Conservation (phyloP, 331 rosid species). For the Ulmus americana region DNA sequence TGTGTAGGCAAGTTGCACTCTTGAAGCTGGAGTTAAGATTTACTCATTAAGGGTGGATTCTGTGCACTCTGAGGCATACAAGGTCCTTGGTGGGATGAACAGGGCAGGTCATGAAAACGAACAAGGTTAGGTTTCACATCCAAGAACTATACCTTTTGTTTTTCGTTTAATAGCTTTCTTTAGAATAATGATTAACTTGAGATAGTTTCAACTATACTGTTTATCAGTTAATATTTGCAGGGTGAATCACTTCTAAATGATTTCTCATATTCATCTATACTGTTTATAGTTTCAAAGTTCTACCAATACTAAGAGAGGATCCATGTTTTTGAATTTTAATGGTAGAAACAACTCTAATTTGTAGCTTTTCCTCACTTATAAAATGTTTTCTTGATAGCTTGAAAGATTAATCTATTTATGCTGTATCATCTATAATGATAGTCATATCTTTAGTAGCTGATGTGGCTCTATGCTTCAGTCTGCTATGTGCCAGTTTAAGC, state of each 20-base stretch:
- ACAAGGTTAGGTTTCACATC: slow-evolving; percentile 44
- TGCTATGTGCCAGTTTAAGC: slow-evolving; percentile 12
- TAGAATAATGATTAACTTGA: neutral
- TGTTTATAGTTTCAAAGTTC: neutral
- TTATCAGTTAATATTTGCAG: slow-evolving; percentile 1
- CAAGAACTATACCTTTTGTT: neutral
- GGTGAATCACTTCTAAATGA: neutral
- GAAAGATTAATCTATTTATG: neutral
- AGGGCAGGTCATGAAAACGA: slow-evolving; percentile 83
- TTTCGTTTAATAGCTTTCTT: neutral
- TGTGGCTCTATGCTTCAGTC: slow-evolving; percentile 7
- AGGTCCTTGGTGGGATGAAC: slow-evolving; percentile 96
- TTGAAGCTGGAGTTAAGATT: slow-evolving; percentile 94
- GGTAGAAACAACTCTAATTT: neutral
- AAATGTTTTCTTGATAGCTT: neutral
- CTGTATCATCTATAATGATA: neutral
- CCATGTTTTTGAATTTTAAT: neutral
- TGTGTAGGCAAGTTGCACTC: slow-evolving; percentile 89
- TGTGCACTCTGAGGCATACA: slow-evolving; percentile 90
- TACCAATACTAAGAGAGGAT: neutral
- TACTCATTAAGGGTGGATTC: slow-evolving; percentile 88
- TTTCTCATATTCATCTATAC: neutral
- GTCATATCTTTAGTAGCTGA: slow-evolving; percentile 10
- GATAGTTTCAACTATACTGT: neutral
- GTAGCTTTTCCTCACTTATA: neutral